phyloP scores from a whole-genome alignment of 768 basidiomycete genomes.

The Kwoniella shandongensis region DNA sequence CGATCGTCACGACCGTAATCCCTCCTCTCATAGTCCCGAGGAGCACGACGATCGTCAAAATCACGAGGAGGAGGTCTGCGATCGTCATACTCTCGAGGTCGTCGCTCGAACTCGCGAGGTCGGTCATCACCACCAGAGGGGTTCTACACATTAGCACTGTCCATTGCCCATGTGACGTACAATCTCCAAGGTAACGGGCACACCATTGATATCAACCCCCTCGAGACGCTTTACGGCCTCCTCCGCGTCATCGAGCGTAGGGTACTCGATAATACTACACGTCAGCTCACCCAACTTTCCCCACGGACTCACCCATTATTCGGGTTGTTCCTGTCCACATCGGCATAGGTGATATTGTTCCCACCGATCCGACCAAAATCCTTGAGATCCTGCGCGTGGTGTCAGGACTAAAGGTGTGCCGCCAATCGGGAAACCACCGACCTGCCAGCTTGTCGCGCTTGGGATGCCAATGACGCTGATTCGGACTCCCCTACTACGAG shows the following conservation, averaged over 20 bases:
- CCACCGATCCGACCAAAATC: constrained; percentile 95
- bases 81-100: constrained; percentile 21
- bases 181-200: constrained; percentile 37
- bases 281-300: constrained; percentile 3
- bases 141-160: constrained; percentile 53
- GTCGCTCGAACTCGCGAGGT: constrained; percentile 9
- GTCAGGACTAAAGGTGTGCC: constrained; percentile 11
- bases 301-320: constrained; percentile 73
- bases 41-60: constrained; percentile 55
- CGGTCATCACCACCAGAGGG: constrained; percentile 20
- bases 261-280: constrained; percentile 82
- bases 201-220: constrained; percentile 70
- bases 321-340: constrained; percentile 82
- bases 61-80: constrained; percentile 54
- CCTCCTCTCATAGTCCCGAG: constrained; percentile 30
- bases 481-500: constrained; percentile 56
- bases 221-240: constrained; percentile 85
- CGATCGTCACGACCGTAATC: constrained; percentile 32
- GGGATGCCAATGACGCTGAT: constrained; percentile 85
- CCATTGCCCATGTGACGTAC: constrained; percentile 51
- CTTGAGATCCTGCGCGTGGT: constrained; percentile 75
- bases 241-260: constrained; percentile 84
- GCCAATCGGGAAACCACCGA: too few species aligned
- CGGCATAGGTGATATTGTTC: constrained; percentile 81
- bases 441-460: constrained; percentile 98